phyloP scores from a whole-genome alignment of 2,329 filamentous ascomycete species.

The Fusarium luffae region DNA sequence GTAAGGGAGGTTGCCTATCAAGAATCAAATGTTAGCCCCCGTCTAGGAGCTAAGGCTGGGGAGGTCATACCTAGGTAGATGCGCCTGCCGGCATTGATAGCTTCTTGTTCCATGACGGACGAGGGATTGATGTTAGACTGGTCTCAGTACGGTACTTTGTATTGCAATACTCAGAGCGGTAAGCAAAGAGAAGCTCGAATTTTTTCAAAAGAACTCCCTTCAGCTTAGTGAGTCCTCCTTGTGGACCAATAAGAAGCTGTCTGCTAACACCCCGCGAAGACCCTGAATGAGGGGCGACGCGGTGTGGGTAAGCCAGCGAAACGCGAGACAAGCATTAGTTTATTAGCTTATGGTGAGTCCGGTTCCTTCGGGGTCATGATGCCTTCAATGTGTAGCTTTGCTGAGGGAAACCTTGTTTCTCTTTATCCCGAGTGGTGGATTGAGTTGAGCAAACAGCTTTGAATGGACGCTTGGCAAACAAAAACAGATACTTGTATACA shows the following conservation, averaged over 20 bases:
- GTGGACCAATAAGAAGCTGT: slow-evolving; percentile 5
- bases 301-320: not conserved
- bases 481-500: not conserved
- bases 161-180: not conserved
- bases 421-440: not conserved
- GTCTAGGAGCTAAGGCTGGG: not conserved
- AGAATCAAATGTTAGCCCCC: slow-evolving; percentile 10
- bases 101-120: slow-evolving; percentile 28
- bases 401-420: not conserved
- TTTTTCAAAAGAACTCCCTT: not conserved
- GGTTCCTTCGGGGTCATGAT: not conserved
- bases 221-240: slow-evolving; percentile 8
- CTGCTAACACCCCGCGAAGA: slow-evolving; percentile 1
- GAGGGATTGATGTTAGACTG: not conserved
- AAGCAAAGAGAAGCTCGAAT: not conserved
- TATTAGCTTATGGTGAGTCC: no score
- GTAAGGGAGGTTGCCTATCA: slow-evolving; percentile 63
- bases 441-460: not conserved
- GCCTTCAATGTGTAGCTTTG: not conserved
- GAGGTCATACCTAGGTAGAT: slow-evolving; percentile 64
- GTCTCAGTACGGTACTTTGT: not conserved
- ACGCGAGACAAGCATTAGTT: not conserved
- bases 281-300: slow-evolving; percentile 9
- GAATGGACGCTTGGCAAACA: not conserved
- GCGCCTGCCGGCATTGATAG: slow-evolving; percentile 52